These are phyloP conservation scores for Flaveria robusta DNA, from an alignment of 129 eudicot genomes.

Conservation along the genomic window DNA sequence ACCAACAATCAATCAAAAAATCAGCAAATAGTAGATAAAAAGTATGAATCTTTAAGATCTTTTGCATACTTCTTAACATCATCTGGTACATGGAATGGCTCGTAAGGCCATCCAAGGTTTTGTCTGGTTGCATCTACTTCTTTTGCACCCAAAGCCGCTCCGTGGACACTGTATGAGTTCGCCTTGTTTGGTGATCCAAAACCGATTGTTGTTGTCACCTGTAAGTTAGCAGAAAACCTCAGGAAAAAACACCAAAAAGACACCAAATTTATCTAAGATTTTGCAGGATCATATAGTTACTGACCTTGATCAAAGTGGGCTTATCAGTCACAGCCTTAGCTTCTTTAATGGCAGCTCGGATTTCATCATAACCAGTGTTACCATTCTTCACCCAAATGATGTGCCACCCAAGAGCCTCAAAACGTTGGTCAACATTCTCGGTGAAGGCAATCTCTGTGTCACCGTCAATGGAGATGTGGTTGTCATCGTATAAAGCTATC, in stretches of 20 bases:
- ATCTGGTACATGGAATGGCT: slow-evolving; percentile 99
- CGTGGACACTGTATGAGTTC: slow-evolving; percentile 96
- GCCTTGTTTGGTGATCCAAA: slow-evolving; percentile 97
- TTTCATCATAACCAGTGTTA: slow-evolving; percentile 92
- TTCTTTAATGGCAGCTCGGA: slow-evolving; percentile 95
- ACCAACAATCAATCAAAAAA: neutral
- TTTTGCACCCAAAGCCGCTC: slow-evolving; percentile 87
- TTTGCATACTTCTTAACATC: slow-evolving; percentile 75
- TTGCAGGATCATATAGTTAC: slow-evolving; percentile 17
- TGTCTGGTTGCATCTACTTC: slow-evolving; percentile 94
- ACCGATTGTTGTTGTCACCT: slow-evolving; percentile 97
- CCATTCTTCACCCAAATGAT: slow-evolving; percentile 98
- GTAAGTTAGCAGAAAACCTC: slow-evolving; percentile 21
- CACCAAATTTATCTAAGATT: neutral
- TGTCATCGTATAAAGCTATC: slow-evolving; percentile 96
- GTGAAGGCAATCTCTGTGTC: slow-evolving; percentile 96
- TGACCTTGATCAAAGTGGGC: slow-evolving; percentile 92
- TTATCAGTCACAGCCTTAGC: slow-evolving; percentile 92
- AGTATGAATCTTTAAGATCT: neutral
- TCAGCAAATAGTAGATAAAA: neutral
- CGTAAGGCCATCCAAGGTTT: slow-evolving; percentile 94
- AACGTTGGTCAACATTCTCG: slow-evolving; percentile 76
- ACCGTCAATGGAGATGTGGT: slow-evolving; percentile 95
- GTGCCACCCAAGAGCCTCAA: slow-evolving; percentile 98
- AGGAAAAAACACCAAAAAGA: slow-evolving; percentile 2